phyloP scores from a whole-genome alignment of 1,284 basidiomycete species.

The Ganoderma lucidum region DNA sequence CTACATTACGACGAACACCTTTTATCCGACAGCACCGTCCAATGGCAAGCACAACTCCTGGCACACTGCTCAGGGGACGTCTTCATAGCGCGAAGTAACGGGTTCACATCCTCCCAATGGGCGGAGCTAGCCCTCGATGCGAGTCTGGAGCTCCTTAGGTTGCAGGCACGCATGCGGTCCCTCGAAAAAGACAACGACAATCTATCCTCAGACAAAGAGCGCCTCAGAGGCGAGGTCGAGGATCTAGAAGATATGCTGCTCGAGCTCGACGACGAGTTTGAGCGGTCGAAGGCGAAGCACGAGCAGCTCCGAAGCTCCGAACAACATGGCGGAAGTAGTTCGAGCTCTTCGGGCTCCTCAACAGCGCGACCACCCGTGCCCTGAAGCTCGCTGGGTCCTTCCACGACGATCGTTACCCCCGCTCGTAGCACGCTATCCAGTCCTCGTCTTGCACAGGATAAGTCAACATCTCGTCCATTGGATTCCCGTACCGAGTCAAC shows the following conservation, averaged over 20 bases:
- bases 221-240: conserved; percentile 32
- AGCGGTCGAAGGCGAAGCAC: conserved; percentile 12
- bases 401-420: not conserved
- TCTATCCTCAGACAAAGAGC: conserved; percentile 44
- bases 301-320: not conserved
- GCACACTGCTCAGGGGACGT: conserved; percentile 65
- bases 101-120: conserved; percentile 35
- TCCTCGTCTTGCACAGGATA: not conserved
- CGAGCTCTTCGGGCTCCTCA: not conserved
- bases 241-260: conserved; percentile 40
- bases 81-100: conserved; percentile 46
- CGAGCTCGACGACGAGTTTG: conserved; percentile 39
- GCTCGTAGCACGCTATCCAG: not conserved
- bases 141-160: conserved; percentile 53
- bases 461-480: not conserved
- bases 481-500: not conserved
- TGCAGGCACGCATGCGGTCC: conserved; percentile 51
- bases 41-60: conserved; percentile 72
- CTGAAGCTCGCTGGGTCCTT: conserved; percentile 12
- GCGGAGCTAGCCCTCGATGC: conserved; percentile 51
- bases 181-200: conserved; percentile 42
- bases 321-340: not conserved
- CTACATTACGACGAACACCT: conserved; percentile 56
- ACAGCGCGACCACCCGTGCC: not conserved
- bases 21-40: conserved; percentile 50